Percentiles rank a stretch among this genome's conserved stretches.
Evolutionary conservation across 306 rosid species (phyloP).

Genomic region (Sindora glabra): DNA sequence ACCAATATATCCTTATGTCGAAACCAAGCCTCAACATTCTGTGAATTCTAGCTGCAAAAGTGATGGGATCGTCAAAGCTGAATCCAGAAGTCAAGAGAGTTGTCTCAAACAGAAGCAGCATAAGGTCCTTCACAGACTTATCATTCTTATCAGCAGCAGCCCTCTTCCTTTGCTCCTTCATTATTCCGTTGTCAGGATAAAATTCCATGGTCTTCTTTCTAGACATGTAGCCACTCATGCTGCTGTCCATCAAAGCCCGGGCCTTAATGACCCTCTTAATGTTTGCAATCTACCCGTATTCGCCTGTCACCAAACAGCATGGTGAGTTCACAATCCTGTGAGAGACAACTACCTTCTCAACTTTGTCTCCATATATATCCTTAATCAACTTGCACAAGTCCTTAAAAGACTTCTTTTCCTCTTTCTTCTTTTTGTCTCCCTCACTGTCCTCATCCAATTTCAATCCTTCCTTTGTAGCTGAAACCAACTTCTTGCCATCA

Average conservation of each 20-base stretch:
- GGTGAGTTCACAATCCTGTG: constrained; percentile 67
- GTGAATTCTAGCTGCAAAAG: constrained; percentile 55
- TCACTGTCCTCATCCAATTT: constrained; percentile 55
- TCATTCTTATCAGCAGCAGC: constrained; percentile 59
- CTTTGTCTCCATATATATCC: constrained; percentile 55
- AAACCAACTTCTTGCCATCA: constrained; percentile 61
- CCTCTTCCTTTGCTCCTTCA: constrained; percentile 68
- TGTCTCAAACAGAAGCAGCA: constrained; percentile 54
- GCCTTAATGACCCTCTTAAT: constrained; percentile 80
- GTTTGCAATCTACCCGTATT: constrained; percentile 67
- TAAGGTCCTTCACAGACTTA: constrained; percentile 60
- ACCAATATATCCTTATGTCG: constrained; percentile 41
- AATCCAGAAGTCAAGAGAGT: constrained; percentile 63
- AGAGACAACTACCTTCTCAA: constrained; percentile 60
- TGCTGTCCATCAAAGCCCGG: constrained; percentile 58
- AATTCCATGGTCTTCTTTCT: constrained; percentile 78
- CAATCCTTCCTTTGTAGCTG: constrained; percentile 66
- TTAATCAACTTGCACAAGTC: constrained; percentile 47
- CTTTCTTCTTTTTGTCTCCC: constrained; percentile 51
- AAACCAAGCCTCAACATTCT: constrained; percentile 69
- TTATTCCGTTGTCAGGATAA: constrained; percentile 63
- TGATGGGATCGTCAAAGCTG: constrained; percentile 68
- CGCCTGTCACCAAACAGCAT: constrained; percentile 73
- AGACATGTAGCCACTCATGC: constrained; percentile 65
- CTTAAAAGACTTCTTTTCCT: constrained; percentile 66